Conservation (phyloP, 805 yeast genomes). For the Candida xiaguanensis region DNA sequence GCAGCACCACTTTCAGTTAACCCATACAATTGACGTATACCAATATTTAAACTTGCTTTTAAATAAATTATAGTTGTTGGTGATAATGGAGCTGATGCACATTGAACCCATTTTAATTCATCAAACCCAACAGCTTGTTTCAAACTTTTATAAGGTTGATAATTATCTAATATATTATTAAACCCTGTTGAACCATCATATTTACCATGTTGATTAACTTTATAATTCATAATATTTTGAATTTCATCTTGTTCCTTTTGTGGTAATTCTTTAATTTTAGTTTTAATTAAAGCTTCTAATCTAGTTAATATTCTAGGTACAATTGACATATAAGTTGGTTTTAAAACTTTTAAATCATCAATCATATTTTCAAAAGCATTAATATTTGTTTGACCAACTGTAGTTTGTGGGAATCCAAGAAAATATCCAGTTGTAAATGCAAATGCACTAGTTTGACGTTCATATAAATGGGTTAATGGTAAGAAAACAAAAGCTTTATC, state of each 20-base stretch:
- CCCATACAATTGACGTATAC: conserved; percentile 34
- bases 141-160: conserved; percentile 24
- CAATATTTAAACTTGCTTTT: conserved; percentile 23
- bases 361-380: conserved; percentile 23
- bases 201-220: conserved; percentile 25
- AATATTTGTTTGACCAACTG: conserved; percentile 11
- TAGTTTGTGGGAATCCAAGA: conserved; percentile 27
- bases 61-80: conserved; percentile 20
- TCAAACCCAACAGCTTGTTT: conserved; percentile 29
- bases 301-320: conserved; percentile 38
- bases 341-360: conserved; percentile 26
- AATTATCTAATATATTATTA: conserved; percentile 13
- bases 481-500: conserved; percentile 20
- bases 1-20: conserved; percentile 28
- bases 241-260: conserved; percentile 12
- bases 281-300: conserved; percentile 26
- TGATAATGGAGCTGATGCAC: conserved; percentile 33
- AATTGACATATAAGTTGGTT: conserved; percentile 25
- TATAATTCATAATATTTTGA: conserved; percentile 16
- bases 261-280: conserved; percentile 11
- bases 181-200: conserved; percentile 31
- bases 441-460: conserved; percentile 23
- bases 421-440: conserved; percentile 22
- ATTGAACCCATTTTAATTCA: conserved; percentile 19
- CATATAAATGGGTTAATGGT: conserved; percentile 38